A percentile compares a stretch with the other conserved stretches of the same genome.
Evolutionary conservation across 257 asterid genomes (phyloP).

Genomic region (Forsythia viridissima): DNA sequence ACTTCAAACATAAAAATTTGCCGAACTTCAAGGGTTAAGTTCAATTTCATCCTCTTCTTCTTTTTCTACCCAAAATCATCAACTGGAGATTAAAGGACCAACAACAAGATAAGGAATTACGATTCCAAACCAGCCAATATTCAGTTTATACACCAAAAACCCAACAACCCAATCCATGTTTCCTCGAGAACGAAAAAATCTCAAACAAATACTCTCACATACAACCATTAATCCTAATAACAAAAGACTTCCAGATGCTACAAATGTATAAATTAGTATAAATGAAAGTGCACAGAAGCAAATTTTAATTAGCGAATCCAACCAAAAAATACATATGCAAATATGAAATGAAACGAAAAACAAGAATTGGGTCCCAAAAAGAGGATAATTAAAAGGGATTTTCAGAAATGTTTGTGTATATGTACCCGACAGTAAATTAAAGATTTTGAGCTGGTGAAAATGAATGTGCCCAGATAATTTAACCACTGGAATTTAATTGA

Average conservation of each 20-base stretch:
- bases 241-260: neutral
- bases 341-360: neutral
- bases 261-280: neutral
- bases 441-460: neutral
- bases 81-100: neutral
- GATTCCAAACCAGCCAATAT: neutral
- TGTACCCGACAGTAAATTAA: neutral
- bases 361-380: neutral
- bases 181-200: neutral
- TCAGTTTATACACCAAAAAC: neutral
- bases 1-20: neutral
- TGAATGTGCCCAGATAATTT: neutral
- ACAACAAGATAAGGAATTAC: neutral
- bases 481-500: neutral
- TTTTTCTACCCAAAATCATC: neutral
- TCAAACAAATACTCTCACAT: neutral
- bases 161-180: neutral
- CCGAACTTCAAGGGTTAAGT: neutral
- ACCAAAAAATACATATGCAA: neutral
- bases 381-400: neutral
- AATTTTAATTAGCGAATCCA: neutral
- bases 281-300: neutral
- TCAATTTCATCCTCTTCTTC: neutral
- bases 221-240: neutral
- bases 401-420: neutral